These are phyloP conservation scores for Diaporthe destruens DNA, from an alignment of 2,329 filamentous ascomycete species.

Conservation along the genomic window DNA sequence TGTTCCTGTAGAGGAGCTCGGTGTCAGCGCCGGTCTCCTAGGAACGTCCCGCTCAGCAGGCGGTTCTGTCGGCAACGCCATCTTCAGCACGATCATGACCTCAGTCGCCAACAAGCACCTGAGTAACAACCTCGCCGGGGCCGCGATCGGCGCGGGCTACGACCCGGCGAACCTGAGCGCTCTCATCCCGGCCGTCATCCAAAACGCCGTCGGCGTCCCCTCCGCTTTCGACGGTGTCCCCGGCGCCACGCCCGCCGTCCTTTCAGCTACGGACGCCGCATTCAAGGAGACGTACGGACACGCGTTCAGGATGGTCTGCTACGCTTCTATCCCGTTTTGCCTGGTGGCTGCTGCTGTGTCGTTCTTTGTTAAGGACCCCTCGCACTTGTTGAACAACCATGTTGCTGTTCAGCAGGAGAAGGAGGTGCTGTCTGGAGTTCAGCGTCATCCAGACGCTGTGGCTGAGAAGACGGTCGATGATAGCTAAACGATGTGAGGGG, in stretches of 20 bases:
- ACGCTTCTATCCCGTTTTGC: conserved; percentile 47
- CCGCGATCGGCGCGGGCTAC: conserved; percentile 48
- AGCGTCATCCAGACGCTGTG: not conserved
- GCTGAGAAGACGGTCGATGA: conserved; percentile 1
- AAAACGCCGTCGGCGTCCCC: conserved; percentile 50
- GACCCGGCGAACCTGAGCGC: conserved; percentile 41
- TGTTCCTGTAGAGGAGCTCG: conserved; percentile 49
- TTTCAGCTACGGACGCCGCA: conserved; percentile 41
- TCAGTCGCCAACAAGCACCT: conserved; percentile 48
- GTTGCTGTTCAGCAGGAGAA: conserved; percentile 49
- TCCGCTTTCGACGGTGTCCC: conserved; percentile 44
- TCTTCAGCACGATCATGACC: conserved; percentile 51
- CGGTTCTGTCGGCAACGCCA: conserved; percentile 51
- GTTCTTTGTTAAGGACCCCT: conserved; percentile 47
- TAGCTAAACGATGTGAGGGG: not conserved
- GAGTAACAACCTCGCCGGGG: conserved; percentile 46
- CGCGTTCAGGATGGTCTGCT: conserved; percentile 47
- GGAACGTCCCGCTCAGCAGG: conserved; percentile 50
- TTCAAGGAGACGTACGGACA: conserved; percentile 50
- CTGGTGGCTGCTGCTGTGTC: conserved; percentile 44
- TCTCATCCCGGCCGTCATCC: conserved; percentile 49
- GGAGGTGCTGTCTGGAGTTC: conserved; percentile 42
- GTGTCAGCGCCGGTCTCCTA: conserved; percentile 49
- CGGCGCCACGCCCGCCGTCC: conserved; percentile 41
- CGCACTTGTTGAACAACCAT: conserved; percentile 50